These are phyloP conservation scores for Nakazawaea sp. DNA, from an alignment of 805 yeast species.

Conservation along the genomic window DNA sequence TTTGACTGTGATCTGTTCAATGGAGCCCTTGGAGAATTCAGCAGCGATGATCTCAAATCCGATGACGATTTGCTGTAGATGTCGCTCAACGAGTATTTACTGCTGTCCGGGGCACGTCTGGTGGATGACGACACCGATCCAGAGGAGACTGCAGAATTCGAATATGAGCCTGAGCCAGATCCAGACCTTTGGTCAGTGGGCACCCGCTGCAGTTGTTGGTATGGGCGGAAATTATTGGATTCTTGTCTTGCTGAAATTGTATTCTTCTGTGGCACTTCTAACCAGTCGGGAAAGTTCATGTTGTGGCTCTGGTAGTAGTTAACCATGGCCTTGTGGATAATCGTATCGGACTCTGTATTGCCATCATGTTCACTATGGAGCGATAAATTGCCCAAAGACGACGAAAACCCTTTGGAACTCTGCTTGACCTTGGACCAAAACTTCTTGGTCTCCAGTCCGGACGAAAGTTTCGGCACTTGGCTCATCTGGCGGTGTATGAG, in stretches of 20 bases:
- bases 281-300: slow-evolving; percentile 22
- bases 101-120: slow-evolving; percentile 1
- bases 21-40: too few species aligned
- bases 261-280: slow-evolving; percentile 11
- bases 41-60: slow-evolving; percentile 1
- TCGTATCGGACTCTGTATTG: slow-evolving; percentile 23
- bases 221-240: neutral
- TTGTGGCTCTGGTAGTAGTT: slow-evolving; percentile 19
- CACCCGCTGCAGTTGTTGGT: neutral
- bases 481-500: too few species aligned
- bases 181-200: neutral
- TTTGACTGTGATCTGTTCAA: too few species aligned
- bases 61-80: slow-evolving; percentile 7
- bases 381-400: slow-evolving; percentile 24
- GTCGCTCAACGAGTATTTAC: slow-evolving; percentile 12
- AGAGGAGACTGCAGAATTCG: too few species aligned
- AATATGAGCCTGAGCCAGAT: neutral
- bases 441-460: slow-evolving; percentile 10
- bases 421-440: slow-evolving; percentile 14
- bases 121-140: neutral
- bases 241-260: neutral
- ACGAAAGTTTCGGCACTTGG: slow-evolving; percentile 3
- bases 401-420: slow-evolving; percentile 12
- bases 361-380: slow-evolving; percentile 27
- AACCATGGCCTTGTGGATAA: slow-evolving; percentile 24